These are phyloP conservation scores for Dipodascus albidus DNA, from an alignment of 805 yeast genomes.

Conservation along the genomic window DNA sequence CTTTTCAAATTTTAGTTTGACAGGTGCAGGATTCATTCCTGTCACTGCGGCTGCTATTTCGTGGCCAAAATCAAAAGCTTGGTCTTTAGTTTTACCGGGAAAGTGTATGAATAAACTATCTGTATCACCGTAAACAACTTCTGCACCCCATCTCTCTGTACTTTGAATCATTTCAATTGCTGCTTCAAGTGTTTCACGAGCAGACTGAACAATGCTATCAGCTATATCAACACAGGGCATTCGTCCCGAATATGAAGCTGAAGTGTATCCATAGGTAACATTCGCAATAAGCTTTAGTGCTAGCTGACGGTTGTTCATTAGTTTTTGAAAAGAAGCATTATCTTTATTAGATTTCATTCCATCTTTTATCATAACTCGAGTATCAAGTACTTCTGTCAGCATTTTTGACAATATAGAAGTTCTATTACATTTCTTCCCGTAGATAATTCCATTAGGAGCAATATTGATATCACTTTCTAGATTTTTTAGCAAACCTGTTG, in stretches of 20 bases:
- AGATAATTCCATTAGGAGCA: slow-evolving; percentile 83
- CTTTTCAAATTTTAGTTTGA: slow-evolving; percentile 79
- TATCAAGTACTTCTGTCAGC: slow-evolving; percentile 72
- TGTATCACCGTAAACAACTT: slow-evolving; percentile 94
- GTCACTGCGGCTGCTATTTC: slow-evolving; percentile 60
- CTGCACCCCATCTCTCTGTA: slow-evolving; percentile 61
- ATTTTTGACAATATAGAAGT: slow-evolving; percentile 70
- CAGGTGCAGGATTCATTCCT: slow-evolving; percentile 61
- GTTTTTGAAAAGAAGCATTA: slow-evolving; percentile 27
- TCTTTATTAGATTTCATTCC: slow-evolving; percentile 44
- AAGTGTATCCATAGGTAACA: slow-evolving; percentile 91
- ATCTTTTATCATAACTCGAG: slow-evolving; percentile 65
- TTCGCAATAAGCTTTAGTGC: slow-evolving; percentile 87
- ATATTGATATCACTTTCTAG: slow-evolving; percentile 45
- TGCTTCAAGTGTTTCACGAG: slow-evolving; percentile 67
- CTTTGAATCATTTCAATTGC: slow-evolving; percentile 61
- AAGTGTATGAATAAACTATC: slow-evolving; percentile 86
- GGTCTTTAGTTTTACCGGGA: slow-evolving; percentile 67
- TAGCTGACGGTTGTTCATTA: slow-evolving; percentile 66
- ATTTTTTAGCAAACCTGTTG: slow-evolving; percentile 44
- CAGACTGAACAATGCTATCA: slow-evolving; percentile 87
- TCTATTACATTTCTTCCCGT: slow-evolving; percentile 53
- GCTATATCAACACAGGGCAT: slow-evolving; percentile 97
- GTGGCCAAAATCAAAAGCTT: slow-evolving; percentile 68
- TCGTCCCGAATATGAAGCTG: slow-evolving; percentile 91